phyloP scores from a whole-genome alignment of 371 early-diverging fungal genomes.

The Phascolomyces articulosus region DNA sequence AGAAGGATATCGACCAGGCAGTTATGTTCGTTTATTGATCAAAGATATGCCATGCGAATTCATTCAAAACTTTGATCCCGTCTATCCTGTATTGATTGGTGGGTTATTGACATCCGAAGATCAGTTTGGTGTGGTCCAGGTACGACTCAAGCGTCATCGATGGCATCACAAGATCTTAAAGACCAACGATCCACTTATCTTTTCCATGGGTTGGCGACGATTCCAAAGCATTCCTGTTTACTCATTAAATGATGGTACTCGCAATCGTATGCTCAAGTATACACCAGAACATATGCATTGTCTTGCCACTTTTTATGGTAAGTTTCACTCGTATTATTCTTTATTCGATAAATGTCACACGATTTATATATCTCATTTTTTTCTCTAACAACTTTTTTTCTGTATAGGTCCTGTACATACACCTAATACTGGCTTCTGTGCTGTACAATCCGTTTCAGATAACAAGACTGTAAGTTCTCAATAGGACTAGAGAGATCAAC shows the following conservation, averaged over 20 bases:
- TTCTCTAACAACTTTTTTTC: too few species aligned
- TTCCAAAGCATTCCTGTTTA: slow-evolving; percentile 97
- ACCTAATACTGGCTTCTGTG: slow-evolving; percentile 97
- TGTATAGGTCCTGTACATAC: slow-evolving; percentile 75
- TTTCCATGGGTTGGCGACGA: slow-evolving; percentile 98
- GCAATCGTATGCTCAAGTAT: slow-evolving; percentile 98
- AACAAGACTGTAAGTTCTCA: slow-evolving; percentile 55
- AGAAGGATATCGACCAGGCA: slow-evolving; percentile 90
- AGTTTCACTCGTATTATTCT: slow-evolving; percentile 14
- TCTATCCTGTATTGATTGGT: slow-evolving; percentile 88
- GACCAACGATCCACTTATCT: slow-evolving; percentile 96
- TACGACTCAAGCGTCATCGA: slow-evolving; percentile 97
- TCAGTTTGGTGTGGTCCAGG: slow-evolving; percentile 91
- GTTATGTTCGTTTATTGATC: slow-evolving; percentile 91
- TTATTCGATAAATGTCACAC: too few species aligned
- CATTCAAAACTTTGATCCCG: slow-evolving; percentile 86
- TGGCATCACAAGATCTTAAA: slow-evolving; percentile 97
- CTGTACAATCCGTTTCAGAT: slow-evolving; percentile 81
- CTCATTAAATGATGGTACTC: slow-evolving; percentile 90
- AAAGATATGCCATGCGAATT: slow-evolving; percentile 94
- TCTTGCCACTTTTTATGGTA: slow-evolving; percentile 91
- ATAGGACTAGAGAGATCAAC: too few species aligned
- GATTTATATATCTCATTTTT: too few species aligned
- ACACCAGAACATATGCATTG: slow-evolving; percentile 99
- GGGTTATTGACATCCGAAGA: slow-evolving; percentile 89